Percentiles rank a stretch among this genome's conserved stretches.
phyloP scores from a whole-genome alignment of 176 grass and related monocot genomes.

The Lolium rigidum region DNA sequence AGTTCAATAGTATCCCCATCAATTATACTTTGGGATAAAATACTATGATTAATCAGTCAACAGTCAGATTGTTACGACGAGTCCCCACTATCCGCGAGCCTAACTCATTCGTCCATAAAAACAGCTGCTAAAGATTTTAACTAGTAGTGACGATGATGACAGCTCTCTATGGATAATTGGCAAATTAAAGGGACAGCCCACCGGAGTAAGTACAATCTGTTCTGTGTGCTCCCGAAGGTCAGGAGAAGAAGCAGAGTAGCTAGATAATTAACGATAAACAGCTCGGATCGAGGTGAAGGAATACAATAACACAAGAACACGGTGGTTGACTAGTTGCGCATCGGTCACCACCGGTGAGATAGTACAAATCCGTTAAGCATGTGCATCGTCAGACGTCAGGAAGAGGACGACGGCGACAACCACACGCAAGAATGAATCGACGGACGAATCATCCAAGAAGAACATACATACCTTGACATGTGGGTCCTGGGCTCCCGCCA shows the following conservation, averaged over 20 bases:
- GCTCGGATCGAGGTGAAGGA: not conserved
- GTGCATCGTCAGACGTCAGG: not conserved
- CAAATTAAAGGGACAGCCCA: not conserved
- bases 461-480: conserved; percentile 44
- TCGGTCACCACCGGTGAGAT: not conserved
- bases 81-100: not conserved
- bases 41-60: not conserved
- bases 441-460: not conserved
- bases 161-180: not conserved
- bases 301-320: not conserved
- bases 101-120: not conserved
- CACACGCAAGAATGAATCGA: not conserved
- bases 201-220: not conserved
- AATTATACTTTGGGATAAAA: not conserved
- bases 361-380: not conserved
- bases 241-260: not conserved
- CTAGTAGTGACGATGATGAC: too few species aligned
- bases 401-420: too few species aligned
- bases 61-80: not conserved
- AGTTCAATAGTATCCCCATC: not conserved
- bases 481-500: conserved; percentile 33
- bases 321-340: not conserved
- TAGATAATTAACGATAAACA: not conserved
- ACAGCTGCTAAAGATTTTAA: not conserved
- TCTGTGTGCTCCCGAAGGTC: not conserved